Evolutionary conservation across 1,284 basidiomycete species (phyloP).

Genomic region (Chondrostereum purpureum): DNA sequence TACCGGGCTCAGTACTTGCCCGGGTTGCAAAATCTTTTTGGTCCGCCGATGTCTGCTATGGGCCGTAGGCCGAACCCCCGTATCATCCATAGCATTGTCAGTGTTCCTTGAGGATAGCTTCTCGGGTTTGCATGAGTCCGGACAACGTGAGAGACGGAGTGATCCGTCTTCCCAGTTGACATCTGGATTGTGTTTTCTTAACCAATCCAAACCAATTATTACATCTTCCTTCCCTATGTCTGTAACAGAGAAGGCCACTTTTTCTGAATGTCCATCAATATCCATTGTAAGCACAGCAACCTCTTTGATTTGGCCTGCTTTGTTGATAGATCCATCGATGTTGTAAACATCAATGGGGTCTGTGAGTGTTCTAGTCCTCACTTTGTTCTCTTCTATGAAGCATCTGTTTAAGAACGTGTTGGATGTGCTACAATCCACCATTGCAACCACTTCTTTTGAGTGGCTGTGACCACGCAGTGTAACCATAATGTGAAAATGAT

Average conservation of each 20-base stretch:
- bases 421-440: neutral
- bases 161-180: too few relatives aligned
- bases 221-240: neutral
- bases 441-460: too few relatives aligned
- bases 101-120: too few relatives aligned
- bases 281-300: slow-evolving; percentile 5
- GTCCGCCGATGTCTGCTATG: too few relatives aligned
- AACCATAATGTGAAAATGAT: too few relatives aligned
- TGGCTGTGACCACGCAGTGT: too few relatives aligned
- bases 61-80: too few relatives aligned
- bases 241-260: neutral
- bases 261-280: slow-evolving; percentile 2
- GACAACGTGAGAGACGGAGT: too few relatives aligned
- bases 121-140: too few relatives aligned
- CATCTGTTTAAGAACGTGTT: neutral
- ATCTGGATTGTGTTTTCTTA: neutral
- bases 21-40: too few relatives aligned
- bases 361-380: slow-evolving; percentile 8
- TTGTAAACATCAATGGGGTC: slow-evolving; percentile 7
- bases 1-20: too few relatives aligned
- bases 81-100: too few relatives aligned
- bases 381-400: slow-evolving; percentile 1
- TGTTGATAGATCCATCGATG: slow-evolving; percentile 8
- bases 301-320: slow-evolving; percentile 4
- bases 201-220: neutral